Conservation (phyloP, 805 yeast genomes). For the Wickerhamomyces queroliae region DNA sequence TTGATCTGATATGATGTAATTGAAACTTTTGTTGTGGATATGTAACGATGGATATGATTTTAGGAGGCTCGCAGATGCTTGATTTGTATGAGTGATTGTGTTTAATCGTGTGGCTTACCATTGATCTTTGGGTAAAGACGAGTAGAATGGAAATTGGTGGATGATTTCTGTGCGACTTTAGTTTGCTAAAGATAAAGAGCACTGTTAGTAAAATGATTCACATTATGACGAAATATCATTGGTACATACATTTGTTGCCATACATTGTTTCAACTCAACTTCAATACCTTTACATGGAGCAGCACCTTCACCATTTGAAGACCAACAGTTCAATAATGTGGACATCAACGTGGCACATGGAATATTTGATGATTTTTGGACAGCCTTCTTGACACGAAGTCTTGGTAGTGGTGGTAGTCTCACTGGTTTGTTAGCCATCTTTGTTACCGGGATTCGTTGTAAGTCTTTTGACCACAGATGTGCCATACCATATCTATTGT, state of each 20-base stretch:
- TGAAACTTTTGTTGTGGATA: neutral
- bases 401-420: conserved; percentile 70
- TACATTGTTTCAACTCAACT: conserved; percentile 67
- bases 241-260: conserved; percentile 37
- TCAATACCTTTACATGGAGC: conserved; percentile 60
- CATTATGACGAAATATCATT: conserved; percentile 17
- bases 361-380: conserved; percentile 50
- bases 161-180: conserved; percentile 26
- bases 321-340: conserved; percentile 89
- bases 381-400: conserved; percentile 63
- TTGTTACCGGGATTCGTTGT: no score
- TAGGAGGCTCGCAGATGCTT: neutral
- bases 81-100: neutral
- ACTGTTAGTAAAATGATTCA: conserved; percentile 4
- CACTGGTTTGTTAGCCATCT: conserved; percentile 34
- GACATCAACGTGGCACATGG: conserved; percentile 81
- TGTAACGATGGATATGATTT: no score
- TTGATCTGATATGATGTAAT: no score
- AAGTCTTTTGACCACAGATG: no score
- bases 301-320: conserved; percentile 85
- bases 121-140: conserved; percentile 42
- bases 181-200: conserved; percentile 10
- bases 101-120: conserved; percentile 40
- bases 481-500: no score
- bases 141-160: conserved; percentile 48